Conservation (phyloP, 352 stramenopile genomes). For the Albugo laibachii region DNA sequence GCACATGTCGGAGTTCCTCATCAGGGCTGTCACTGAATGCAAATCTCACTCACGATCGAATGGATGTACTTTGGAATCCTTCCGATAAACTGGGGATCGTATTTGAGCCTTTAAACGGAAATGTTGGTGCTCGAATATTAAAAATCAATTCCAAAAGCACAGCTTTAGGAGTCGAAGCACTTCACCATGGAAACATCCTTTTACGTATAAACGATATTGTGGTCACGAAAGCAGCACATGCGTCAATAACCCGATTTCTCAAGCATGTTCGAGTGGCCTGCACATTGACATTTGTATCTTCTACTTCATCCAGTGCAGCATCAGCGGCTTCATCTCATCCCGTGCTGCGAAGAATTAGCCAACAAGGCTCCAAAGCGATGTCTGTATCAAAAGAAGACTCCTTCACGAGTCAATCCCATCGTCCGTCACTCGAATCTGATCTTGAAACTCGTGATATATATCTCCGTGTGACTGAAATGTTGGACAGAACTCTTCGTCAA, state of each 20-base stretch:
- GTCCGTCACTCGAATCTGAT: too few relatives aligned
- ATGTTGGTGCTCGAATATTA: slow-evolving; percentile 35
- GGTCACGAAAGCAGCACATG: slow-evolving; percentile 25
- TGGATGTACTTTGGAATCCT: slow-evolving; percentile 52
- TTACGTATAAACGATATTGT: slow-evolving; percentile 55
- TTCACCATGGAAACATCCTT: slow-evolving; percentile 37
- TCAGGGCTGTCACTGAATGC: slow-evolving; percentile 22
- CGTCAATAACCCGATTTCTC: slow-evolving; percentile 52
- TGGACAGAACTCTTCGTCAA: slow-evolving; percentile 56
- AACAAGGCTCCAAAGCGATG: too few relatives aligned
- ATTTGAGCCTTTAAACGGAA: slow-evolving; percentile 24
- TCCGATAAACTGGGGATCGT: slow-evolving; percentile 50
- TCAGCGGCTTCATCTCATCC: neutral
- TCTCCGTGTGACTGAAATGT: slow-evolving; percentile 42
- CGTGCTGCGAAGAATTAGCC: too few relatives aligned
- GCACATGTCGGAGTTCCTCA: slow-evolving; percentile 56
- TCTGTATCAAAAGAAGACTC: too few relatives aligned
- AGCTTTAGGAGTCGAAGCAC: slow-evolving; percentile 41
- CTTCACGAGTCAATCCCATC: too few relatives aligned
- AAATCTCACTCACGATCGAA: slow-evolving; percentile 5
- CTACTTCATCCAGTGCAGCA: slow-evolving; percentile 1
- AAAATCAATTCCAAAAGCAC: slow-evolving; percentile 38
- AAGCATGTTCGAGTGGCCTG: slow-evolving; percentile 61
- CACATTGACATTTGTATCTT: slow-evolving; percentile 31
- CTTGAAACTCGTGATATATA: slow-evolving; percentile 11